Base-by-base conservation (phyloP, 805 yeast species). In the Jamesozyma gamospora region DNA sequence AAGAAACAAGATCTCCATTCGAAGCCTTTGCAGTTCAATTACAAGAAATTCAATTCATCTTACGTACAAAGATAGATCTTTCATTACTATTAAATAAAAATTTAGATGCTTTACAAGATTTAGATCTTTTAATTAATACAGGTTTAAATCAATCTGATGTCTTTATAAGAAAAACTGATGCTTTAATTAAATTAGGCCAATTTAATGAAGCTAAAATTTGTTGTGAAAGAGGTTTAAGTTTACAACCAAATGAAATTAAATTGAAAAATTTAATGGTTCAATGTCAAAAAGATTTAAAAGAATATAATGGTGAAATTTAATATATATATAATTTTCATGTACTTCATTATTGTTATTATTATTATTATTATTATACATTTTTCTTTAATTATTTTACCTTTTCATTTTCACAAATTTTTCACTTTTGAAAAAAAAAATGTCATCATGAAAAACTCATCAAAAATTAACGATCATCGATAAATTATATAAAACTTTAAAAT, bases 31-130 rank as follows among this genome's bases (percentile, higher is more conserved):
- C 76, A 45, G 70, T 80, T 13, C 80, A 83, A 21, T 57, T 82
- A 36, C 82, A 77, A 55, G 92, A 82, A 55, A 59, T 80, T 36
- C 69, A 75, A 32, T 70, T 77, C 48, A 74, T 82, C 54, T 60
- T 82, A 39, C 77, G 78, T 68, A 77, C 82, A 37, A 69, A 88
- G 46, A 72, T 84, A 19, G 94, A 82, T 52, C 77, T 87, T 0
- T 68, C 74, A 48, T 63, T 81, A 53, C 67, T 77, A 56, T 62
- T 67, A 38, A 69, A 72, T 31, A 66, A 75, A 39, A 75, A 67
- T 55, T 47, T 75, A 34, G 74, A 72, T 41, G 88, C 87, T 0
- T 71, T 64, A 53, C 74, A 76, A 48, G 94, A 82, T 53, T 74
- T 83, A 3, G 88, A 82, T 44, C 60, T 80, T 64, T 63, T 80